These are phyloP conservation scores for Henningerozyma blattae DNA, from an alignment of 805 yeast genomes.

Conservation along the genomic window DNA sequence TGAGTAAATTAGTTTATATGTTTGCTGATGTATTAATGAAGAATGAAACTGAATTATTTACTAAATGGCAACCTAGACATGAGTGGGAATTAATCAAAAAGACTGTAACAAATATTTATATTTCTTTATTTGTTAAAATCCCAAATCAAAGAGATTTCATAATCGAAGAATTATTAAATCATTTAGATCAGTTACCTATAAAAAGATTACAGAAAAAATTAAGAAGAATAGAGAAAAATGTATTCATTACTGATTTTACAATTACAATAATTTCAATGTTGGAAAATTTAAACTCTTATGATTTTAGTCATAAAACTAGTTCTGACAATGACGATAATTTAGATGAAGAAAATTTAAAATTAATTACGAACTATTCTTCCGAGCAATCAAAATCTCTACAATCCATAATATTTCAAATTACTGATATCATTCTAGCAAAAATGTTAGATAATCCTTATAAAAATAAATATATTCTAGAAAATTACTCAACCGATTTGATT, in stretches of 20 bases:
- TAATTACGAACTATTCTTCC: conserved; percentile 2
- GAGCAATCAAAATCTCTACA: conserved; percentile 3
- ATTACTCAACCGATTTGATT: conserved; percentile 45
- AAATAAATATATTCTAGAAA: conserved; percentile 33
- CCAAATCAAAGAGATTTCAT: conserved; percentile 48
- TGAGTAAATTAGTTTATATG: conserved; percentile 51
- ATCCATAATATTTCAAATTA: conserved; percentile 13
- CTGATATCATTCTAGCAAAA: conserved; percentile 12
- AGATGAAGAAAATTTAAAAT: neutral
- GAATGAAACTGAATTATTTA: conserved; percentile 5
- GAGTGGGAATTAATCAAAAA: conserved; percentile 14
- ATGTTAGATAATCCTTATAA: conserved; percentile 19
- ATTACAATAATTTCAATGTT: conserved; percentile 16
- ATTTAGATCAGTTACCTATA: conserved; percentile 37
- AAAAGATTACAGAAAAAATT: conserved; percentile 26
- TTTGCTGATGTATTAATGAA: conserved; percentile 17
- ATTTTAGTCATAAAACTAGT: conserved; percentile 1
- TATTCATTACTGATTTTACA: conserved; percentile 19
- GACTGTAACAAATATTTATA: conserved; percentile 17
- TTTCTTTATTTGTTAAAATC: conserved; percentile 29
- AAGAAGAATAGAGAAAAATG: conserved; percentile 7
- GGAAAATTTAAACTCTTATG: conserved; percentile 12
- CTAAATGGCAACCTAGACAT: conserved; percentile 6
- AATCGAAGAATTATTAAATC: conserved; percentile 44
- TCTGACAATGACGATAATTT: neutral